Conservation (phyloP, 2,329 filamentous ascomycete species). For the Falciphora oryzae region DNA sequence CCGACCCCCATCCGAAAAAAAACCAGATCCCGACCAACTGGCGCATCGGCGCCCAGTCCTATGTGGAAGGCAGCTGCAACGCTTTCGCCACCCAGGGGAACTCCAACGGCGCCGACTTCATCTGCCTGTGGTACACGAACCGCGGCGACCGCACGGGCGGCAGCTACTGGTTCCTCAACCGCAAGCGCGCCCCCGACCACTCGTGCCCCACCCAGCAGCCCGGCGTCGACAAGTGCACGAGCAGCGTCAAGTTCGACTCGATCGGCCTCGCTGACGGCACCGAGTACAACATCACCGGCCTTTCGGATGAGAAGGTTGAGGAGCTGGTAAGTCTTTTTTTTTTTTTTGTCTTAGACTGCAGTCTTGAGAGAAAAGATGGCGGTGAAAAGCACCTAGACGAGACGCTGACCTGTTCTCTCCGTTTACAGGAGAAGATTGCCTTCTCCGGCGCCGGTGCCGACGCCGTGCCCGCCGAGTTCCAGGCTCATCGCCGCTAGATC, state of each 20-base stretch:
- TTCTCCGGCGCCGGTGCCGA: not conserved
- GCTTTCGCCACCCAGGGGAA: constrained; percentile 2
- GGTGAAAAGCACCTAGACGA: not conserved
- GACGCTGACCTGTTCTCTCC: not conserved
- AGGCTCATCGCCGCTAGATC: not conserved
- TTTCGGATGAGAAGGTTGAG: not conserved
- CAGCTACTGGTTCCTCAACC: not conserved
- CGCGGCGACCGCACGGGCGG: constrained; percentile 4
- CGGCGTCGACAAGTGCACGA: not conserved
- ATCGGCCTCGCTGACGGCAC: constrained; percentile 1
- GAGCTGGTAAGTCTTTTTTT: constrained; percentile 8
- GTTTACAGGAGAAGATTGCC: not conserved
- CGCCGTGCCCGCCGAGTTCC: constrained; percentile 4
- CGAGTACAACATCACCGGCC: constrained; percentile 5
- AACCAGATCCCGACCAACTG: constrained; percentile 2
- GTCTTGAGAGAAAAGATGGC: too few relatives aligned
- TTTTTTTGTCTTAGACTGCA: too few relatives aligned
- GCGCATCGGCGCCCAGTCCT: not conserved
- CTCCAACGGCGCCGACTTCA: constrained; percentile 1
- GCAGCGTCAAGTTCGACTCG: not conserved
- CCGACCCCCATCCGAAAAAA: not conserved
- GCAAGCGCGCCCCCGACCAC: constrained; percentile 2
- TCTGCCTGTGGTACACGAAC: not conserved
- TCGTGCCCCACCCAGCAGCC: constrained; percentile 1
- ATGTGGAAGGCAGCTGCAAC: not conserved